phyloP scores from a whole-genome alignment of 2,329 filamentous ascomycete genomes.

The Cytospora mali region DNA sequence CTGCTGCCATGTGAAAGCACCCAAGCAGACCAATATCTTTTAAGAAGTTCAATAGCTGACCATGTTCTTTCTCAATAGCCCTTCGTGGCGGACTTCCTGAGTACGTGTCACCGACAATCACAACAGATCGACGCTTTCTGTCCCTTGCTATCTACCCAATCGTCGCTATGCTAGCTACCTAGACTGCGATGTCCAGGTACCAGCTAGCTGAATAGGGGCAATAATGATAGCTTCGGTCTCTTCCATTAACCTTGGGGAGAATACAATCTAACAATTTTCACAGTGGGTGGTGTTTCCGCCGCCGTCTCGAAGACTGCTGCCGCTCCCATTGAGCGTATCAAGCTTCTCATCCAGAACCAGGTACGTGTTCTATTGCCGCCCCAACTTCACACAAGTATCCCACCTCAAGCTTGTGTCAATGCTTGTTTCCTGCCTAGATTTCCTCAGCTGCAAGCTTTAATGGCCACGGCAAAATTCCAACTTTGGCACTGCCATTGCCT shows the following conservation, averaged over 20 bases:
- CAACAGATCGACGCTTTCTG: neutral
- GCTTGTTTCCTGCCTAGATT: neutral
- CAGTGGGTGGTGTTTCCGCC: conserved; percentile 99
- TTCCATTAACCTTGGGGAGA: neutral
- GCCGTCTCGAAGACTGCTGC: conserved; percentile 99
- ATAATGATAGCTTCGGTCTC: conserved; percentile 3
- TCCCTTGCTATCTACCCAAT: neutral
- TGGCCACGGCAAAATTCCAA: neutral
- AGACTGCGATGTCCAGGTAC: conserved; percentile 9
- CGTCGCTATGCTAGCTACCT: neutral
- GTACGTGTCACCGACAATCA: conserved; percentile 62
- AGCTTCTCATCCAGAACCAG: conserved; percentile 99
- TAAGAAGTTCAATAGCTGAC: conserved; percentile 19
- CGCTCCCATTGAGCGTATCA: conserved; percentile 99
- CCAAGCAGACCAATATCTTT: no score
- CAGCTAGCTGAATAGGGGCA: neutral
- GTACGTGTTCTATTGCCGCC: conserved; percentile 55
- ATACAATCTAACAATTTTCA: conserved; percentile 36
- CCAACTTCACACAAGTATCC: neutral
- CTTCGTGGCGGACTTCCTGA: conserved; percentile 98
- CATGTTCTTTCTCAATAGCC: conserved; percentile 61
- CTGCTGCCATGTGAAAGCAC: conserved; percentile 27
- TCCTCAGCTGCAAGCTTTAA: neutral
- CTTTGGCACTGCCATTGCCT: neutral
- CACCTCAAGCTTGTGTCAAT: neutral